Evolutionary conservation across 2,329 filamentous ascomycete genomes (phyloP).

Genomic region (Arthrocladium fulminans): DNA sequence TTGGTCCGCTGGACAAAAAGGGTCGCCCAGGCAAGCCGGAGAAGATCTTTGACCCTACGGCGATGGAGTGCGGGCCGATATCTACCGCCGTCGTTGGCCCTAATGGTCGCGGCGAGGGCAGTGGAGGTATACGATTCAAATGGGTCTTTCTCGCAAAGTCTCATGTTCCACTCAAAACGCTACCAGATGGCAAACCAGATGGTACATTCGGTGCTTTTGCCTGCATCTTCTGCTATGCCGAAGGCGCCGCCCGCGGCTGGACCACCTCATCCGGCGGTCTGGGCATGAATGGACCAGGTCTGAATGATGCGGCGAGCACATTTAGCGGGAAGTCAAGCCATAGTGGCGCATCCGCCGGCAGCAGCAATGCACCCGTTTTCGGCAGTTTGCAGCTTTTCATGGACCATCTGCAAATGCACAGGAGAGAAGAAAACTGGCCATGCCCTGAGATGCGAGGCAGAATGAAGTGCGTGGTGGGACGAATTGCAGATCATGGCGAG

Average conservation of each 20-base stretch:
- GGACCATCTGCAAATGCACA: conserved; percentile 35
- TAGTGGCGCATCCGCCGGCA: not conserved
- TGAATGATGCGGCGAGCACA: conserved; percentile 1
- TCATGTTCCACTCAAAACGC: conserved; percentile 32
- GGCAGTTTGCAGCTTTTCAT: conserved; percentile 36
- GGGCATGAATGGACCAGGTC: no score
- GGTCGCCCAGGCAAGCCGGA: conserved; percentile 15
- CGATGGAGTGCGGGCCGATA: conserved; percentile 20
- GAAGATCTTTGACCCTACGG: conserved; percentile 25
- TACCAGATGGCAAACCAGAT: conserved; percentile 14
- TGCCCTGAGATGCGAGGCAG: conserved; percentile 32
- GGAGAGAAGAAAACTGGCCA: conserved; percentile 26
- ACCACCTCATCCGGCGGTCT: no score
- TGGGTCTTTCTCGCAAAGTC: conserved; percentile 42
- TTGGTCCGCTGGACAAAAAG: conserved; percentile 14
- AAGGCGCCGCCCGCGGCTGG: conserved; percentile 25
- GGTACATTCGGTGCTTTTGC: conserved; percentile 29
- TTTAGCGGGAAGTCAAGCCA: not conserved
- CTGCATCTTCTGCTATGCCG: conserved; percentile 41
- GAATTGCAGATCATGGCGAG: conserved; percentile 32
- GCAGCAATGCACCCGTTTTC: conserved; percentile 28
- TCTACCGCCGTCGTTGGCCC: conserved; percentile 5
- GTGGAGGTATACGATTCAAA: conserved; percentile 34
- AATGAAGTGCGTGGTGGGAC: conserved; percentile 37
- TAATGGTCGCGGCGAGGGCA: conserved; percentile 5